Evolutionary conservation across 2,329 filamentous ascomycete genomes (phyloP).

Genomic region (Pestalotiopsis sp.): DNA sequence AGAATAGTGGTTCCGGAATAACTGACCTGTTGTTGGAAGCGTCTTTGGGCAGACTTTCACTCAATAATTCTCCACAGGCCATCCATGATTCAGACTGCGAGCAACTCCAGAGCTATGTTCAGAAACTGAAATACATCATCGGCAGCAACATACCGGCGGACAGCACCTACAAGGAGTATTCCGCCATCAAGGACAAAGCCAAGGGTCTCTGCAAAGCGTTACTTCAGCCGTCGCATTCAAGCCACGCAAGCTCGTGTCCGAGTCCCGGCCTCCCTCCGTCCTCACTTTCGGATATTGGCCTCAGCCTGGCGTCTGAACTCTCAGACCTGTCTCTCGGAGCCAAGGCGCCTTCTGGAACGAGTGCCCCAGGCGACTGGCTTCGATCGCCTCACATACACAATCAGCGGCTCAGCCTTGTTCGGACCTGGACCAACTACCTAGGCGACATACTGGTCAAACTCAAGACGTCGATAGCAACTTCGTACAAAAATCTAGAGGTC

Average conservation of each 20-base stretch:
- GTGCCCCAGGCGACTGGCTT: constrained; percentile 19
- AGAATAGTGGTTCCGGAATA: neutral
- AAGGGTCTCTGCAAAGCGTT: constrained; percentile 42
- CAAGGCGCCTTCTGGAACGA: neutral
- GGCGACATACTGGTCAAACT: constrained; percentile 45
- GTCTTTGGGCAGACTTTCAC: neutral
- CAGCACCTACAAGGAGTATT: constrained; percentile 46
- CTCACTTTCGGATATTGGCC: constrained; percentile 11
- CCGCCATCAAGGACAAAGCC: constrained; percentile 43
- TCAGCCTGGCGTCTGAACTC: neutral
- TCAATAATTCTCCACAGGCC: neutral
- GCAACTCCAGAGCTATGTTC: constrained; percentile 30
- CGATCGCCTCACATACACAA: constrained; percentile 27
- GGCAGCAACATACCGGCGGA: constrained; percentile 36
- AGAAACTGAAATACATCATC: constrained; percentile 20
- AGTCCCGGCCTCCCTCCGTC: constrained; percentile 7
- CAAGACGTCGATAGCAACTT: constrained; percentile 42
- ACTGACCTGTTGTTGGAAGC: neutral
- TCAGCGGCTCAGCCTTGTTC: constrained; percentile 40
- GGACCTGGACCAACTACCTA: constrained; percentile 47
- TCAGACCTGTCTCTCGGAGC: neutral
- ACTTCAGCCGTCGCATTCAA: constrained; percentile 24
- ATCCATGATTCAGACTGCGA: constrained; percentile 27
- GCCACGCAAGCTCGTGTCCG: constrained; percentile 14
- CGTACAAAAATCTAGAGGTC: constrained; percentile 48